A percentile compares a stretch with the other conserved stretches of the same genome.
phyloP scores from a whole-genome alignment of 177 flowering plant genomes.

The Vitis hybrid region DNA sequence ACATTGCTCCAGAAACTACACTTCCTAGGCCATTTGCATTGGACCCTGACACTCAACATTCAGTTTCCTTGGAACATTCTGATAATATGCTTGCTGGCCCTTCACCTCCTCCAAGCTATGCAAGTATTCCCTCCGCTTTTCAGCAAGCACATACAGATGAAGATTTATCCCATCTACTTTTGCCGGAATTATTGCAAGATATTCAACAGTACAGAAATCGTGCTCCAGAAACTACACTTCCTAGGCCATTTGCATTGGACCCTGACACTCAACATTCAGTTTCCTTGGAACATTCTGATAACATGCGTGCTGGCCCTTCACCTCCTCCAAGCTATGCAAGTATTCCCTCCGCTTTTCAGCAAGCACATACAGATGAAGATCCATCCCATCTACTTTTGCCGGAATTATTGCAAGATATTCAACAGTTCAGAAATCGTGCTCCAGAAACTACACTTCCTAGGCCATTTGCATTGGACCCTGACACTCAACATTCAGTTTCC shows the following conservation, averaged over 20 bases:
- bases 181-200: conserved; percentile 24
- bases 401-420: conserved; percentile 22
- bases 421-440: conserved; percentile 47
- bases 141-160: conserved; percentile 55
- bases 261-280: conserved; percentile 41
- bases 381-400: conserved; percentile 55
- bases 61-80: conserved; percentile 47
- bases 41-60: conserved; percentile 32
- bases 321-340: conserved; percentile 49
- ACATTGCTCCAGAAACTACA: conserved; percentile 39
- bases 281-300: conserved; percentile 46
- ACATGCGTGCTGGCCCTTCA: conserved; percentile 52
- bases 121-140: conserved; percentile 50
- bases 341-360: conserved; percentile 53
- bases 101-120: conserved; percentile 46
- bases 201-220: conserved; percentile 52
- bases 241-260: too few species aligned
- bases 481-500: too few species aligned
- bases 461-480: too few species aligned
- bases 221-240: background rate
- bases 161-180: conserved; percentile 51
- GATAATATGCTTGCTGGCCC: conserved; percentile 55
- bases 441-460: too few species aligned
- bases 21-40: conserved; percentile 34
- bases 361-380: conserved; percentile 49